These are phyloP conservation scores for Mrakia blollopis DNA, from an alignment of 768 basidiomycete species.

Conservation along the genomic window DNA sequence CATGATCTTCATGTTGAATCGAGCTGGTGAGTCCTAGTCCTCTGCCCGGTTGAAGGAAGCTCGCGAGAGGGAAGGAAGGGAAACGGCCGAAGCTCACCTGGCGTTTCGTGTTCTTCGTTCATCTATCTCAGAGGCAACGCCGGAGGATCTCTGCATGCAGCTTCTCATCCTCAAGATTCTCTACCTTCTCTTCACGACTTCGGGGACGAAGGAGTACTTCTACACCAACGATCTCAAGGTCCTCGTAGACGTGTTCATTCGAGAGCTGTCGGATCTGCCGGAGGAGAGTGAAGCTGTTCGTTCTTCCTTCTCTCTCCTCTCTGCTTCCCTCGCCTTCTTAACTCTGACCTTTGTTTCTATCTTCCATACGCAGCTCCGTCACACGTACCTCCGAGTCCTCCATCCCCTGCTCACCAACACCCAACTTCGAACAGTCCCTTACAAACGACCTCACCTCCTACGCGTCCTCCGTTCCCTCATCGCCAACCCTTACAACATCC, in stretches of 20 bases:
- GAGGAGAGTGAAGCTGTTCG: slow-evolving; percentile 89
- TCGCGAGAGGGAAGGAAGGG: not conserved
- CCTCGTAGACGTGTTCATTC: slow-evolving; percentile 93
- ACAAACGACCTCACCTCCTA: slow-evolving; percentile 88
- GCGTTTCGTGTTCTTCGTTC: not conserved
- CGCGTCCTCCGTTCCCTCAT: slow-evolving; percentile 72
- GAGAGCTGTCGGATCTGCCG: slow-evolving; percentile 83
- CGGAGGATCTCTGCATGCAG: slow-evolving; percentile 92
- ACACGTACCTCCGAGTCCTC: slow-evolving; percentile 93
- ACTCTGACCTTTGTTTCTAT: not conserved
- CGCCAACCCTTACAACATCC: slow-evolving; percentile 61
- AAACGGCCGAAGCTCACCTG: not conserved
- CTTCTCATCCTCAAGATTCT: slow-evolving; percentile 88
- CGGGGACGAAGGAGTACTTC: slow-evolving; percentile 89
- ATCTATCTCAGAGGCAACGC: slow-evolving; percentile 59
- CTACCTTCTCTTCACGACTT: slow-evolving; percentile 89
- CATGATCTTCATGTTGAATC: slow-evolving; percentile 97
- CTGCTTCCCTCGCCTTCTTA: not conserved
- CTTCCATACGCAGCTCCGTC: slow-evolving; percentile 59
- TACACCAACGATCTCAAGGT: slow-evolving; percentile 97
- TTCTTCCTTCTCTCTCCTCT: slow-evolving; percentile 40
- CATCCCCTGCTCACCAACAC: slow-evolving; percentile 93
- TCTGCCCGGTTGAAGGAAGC: not conserved
- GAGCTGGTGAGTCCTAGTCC: slow-evolving; percentile 63
- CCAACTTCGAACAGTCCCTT: slow-evolving; percentile 63